Conservation (phyloP, 2,329 filamentous ascomycete genomes). For the Sarocladium oryzae region DNA sequence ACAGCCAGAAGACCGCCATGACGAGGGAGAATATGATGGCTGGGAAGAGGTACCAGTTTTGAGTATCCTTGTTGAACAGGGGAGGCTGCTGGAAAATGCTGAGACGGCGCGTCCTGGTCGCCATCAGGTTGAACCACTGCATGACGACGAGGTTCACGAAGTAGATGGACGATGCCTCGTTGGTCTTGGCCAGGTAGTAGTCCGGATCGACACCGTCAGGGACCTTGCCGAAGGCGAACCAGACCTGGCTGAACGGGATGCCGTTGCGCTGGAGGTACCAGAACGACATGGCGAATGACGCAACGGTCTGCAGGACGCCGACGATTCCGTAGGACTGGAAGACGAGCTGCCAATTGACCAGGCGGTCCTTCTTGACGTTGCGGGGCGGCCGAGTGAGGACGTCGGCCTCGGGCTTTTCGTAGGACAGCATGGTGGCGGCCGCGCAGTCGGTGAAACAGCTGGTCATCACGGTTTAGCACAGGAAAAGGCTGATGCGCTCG, state of each 20-base stretch:
- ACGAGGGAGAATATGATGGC: slow-evolving; percentile 62
- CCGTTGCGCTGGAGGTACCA: slow-evolving; percentile 60
- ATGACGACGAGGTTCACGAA: slow-evolving; percentile 77
- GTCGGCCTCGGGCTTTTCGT: slow-evolving; percentile 71
- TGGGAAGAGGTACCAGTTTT: slow-evolving; percentile 64
- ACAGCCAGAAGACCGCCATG: slow-evolving; percentile 65
- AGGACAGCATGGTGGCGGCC: slow-evolving; percentile 66
- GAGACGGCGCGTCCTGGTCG: slow-evolving; percentile 57
- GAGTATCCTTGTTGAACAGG: slow-evolving; percentile 54
- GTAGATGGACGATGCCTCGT: slow-evolving; percentile 66
- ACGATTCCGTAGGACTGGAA: slow-evolving; percentile 67
- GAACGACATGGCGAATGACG: slow-evolving; percentile 58
- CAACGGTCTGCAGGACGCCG: slow-evolving; percentile 54
- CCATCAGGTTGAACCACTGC: slow-evolving; percentile 73
- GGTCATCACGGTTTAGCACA: too few relatives aligned
- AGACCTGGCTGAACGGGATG: slow-evolving; percentile 57
- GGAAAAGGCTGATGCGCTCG: too few relatives aligned
- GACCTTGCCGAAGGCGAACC: slow-evolving; percentile 59
- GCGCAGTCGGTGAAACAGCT: slow-evolving; percentile 72
- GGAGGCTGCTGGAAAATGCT: slow-evolving; percentile 69
- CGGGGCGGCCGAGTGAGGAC: slow-evolving; percentile 64
- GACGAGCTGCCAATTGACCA: slow-evolving; percentile 68
- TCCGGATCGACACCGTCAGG: slow-evolving; percentile 45
- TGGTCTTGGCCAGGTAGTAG: slow-evolving; percentile 48
- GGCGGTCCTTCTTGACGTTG: slow-evolving; percentile 60